Evolutionary conservation across 495 filamentous ascomycete genomes (phyloP), one percentile per base, ranked within the genome.

Genomic region (Geoglossum glabrum): DNA sequence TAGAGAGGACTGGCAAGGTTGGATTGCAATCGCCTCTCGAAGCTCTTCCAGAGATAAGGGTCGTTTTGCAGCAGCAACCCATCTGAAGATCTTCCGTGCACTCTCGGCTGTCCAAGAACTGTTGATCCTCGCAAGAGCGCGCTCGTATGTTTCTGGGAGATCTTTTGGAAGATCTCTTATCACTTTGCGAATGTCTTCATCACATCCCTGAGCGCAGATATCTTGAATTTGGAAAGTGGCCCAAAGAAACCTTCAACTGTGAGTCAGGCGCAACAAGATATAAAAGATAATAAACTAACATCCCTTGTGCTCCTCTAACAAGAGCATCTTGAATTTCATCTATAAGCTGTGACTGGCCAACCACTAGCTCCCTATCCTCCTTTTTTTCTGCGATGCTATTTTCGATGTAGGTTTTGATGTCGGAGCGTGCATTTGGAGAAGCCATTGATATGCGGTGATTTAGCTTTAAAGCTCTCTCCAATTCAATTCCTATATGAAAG

Each of bases 211-310:
- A 15, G 61, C 60, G 51, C 65, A 59, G 33, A 69, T 62, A 21
- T 63, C 60, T 36, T 61, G 46, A 25, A 67, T 57, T 54, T 67
- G 67, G n/a, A 66, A 64, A 25, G 61, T 59, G 17, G 63, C 62
- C 67, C 65, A 69, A 27, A 69, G 55, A 54, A 67, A 67, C 65
- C 65, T 69, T 19, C 17, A 26, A 3, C 17, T 31, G 28, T 54
- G 15, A 31, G 28, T 40, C 51, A 11, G 28, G 17, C 46, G 45
- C 21, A 51, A 46, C 36, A 36, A 33, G 59, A n/a, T 50, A 54
- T 60, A 36, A 38, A 54, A 23, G 36, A 34, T 45, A 21, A 3
- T 19, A 5, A 21, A 65, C 59, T 59, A 21, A 63, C 58, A 63
- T 63, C 56, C 46, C 60, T 52, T 64, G 57, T 3, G 57, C 57